Conservation (phyloP, 768 basidiomycete genomes). For the Chiua virens region DNA sequence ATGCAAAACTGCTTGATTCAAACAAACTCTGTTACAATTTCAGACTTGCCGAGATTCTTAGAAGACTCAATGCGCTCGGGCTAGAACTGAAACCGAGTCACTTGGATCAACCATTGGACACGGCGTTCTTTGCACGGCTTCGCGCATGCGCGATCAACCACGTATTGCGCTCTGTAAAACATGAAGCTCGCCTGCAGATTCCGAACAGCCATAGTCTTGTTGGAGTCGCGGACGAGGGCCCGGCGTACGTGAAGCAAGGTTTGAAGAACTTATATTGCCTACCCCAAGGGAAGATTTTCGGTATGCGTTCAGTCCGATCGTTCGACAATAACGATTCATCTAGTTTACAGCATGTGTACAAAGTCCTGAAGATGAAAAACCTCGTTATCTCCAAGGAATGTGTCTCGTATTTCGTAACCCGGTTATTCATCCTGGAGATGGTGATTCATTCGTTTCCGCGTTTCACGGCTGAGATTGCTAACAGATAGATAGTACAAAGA, state of each 20-base stretch:
- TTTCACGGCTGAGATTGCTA: not conserved
- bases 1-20: slow-evolving; percentile 46
- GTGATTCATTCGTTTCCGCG: slow-evolving; percentile 32
- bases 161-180: slow-evolving; percentile 72
- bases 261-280: slow-evolving; percentile 54
- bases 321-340: not conserved
- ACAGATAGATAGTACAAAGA: slow-evolving; percentile 53
- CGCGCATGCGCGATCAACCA: slow-evolving; percentile 63
- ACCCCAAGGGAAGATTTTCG: slow-evolving; percentile 61
- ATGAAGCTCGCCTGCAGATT: slow-evolving; percentile 71
- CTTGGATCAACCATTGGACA: slow-evolving; percentile 42
- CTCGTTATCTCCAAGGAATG: slow-evolving; percentile 58
- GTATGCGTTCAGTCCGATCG: slow-evolving; percentile 36
- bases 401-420: slow-evolving; percentile 71
- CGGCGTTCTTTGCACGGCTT: slow-evolving; percentile 55
- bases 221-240: slow-evolving; percentile 83
- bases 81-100: slow-evolving; percentile 46
- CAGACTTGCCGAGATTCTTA: slow-evolving; percentile 51
- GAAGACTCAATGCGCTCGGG: slow-evolving; percentile 44
- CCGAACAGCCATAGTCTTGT: slow-evolving; percentile 69
- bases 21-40: slow-evolving; percentile 50
- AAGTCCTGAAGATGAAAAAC: slow-evolving; percentile 45
- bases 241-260: slow-evolving; percentile 54
- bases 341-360: slow-evolving; percentile 57
- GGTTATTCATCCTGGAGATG: slow-evolving; percentile 74